These are phyloP conservation scores for Themeda triandra DNA, from an alignment of 176 grass and related monocot species.

Conservation along the genomic window DNA sequence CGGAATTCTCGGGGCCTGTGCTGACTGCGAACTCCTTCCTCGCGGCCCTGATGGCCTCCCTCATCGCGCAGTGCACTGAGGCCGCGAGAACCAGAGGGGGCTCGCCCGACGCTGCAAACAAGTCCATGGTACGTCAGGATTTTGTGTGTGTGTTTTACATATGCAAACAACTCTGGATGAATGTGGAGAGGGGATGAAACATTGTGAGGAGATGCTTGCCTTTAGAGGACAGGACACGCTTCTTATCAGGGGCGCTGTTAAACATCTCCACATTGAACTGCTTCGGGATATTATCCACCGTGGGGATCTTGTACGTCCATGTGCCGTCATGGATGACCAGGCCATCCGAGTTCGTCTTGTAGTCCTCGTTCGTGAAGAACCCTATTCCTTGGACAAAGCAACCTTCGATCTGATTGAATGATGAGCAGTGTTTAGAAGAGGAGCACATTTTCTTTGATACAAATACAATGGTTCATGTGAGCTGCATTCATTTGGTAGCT, in stretches of 20 bases:
- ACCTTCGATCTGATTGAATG: slow-evolving; percentile 46
- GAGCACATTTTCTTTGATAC: not conserved
- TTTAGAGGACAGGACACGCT: slow-evolving; percentile 77
- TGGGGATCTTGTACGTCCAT: slow-evolving; percentile 90
- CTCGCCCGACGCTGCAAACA: slow-evolving; percentile 67
- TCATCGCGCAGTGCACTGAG: slow-evolving; percentile 87
- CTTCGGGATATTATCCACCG: slow-evolving; percentile 80
- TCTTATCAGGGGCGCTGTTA: slow-evolving; percentile 55
- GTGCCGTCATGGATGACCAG: slow-evolving; percentile 70
- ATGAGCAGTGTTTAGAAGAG: not conserved
- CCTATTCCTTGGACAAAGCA: slow-evolving; percentile 77
- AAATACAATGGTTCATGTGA: not conserved
- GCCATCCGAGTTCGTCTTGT: slow-evolving; percentile 61
- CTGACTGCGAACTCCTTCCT: slow-evolving; percentile 40
- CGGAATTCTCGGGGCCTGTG: slow-evolving; percentile 16
- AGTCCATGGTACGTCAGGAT: not conserved
- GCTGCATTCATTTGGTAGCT: not conserved
- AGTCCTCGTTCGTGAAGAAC: slow-evolving; percentile 82
- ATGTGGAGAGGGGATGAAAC: not conserved
- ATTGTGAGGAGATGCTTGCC: slow-evolving; percentile 19
- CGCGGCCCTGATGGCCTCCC: slow-evolving; percentile 80
- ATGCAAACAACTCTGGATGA: no score
- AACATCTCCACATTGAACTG: slow-evolving; percentile 76
- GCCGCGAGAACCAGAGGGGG: slow-evolving; percentile 77
- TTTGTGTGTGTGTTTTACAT: not conserved